Evolutionary conservation across 1,284 basidiomycete genomes (phyloP), one percentile per base, ranked within the genome.

Genomic region (Trichosporon sp.): DNA sequence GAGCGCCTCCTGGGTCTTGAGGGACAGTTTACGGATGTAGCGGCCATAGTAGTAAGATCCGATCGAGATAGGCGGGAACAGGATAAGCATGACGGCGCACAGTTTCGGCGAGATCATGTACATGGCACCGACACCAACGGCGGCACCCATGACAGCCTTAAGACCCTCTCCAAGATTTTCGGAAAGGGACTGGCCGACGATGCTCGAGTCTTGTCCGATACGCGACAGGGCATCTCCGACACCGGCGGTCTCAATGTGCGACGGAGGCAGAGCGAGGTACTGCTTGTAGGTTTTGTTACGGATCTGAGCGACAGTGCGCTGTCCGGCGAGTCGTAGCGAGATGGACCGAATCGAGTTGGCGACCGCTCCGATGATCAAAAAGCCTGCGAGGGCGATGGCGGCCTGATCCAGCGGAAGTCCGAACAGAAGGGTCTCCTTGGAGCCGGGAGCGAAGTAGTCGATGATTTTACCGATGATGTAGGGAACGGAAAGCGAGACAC

Each of bases 121-220:
- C 81, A 83, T 83, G 26, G 80, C 80, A 31, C 78, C 81, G 48
- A 81, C 78, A 69, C 80, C 81, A 26, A 80, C 81, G 56, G 64
- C 79, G 67, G 82, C 80, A 16, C 80, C 81, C 8, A 83, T 73
- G 35, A 82, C 76, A 12, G 82, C 82, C 71, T 83, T 83, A 51
- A 83, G 74, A 19, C 82, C 82, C 73, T 83, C 82, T 40, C 82
- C 82, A 59, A 83, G 75, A 67, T 83, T 83, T 71, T 83, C 82
- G 26, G 73, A 75, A 19, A 83, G 78, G 7, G 75, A 77, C 71
- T 83, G 81, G 37, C 82, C 82, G 64, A 83, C 78, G 32, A 83
- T 82, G 2, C 78, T 79, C 14, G 82, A 82, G 71, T 83, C 82
- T 73, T 83, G 82, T 14, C 82, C 81, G 2, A 83, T 74, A 64